Evolutionary conservation across 1,284 basidiomycete genomes (phyloP).

Genomic region (Cryptococcus sp.): DNA sequence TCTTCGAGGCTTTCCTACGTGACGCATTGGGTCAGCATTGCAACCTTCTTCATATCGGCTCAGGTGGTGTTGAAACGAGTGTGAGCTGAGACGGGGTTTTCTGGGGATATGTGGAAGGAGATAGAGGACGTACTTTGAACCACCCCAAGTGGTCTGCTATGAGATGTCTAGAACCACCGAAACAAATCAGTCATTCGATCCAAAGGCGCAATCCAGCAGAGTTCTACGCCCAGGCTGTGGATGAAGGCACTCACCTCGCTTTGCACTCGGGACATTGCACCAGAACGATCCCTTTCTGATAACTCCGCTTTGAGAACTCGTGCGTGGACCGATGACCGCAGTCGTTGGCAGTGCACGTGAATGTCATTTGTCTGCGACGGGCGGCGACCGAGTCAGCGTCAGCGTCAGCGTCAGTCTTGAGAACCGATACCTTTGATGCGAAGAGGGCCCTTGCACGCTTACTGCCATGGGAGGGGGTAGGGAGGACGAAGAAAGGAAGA

Average conservation of each 20-base stretch:
- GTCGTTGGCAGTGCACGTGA: slow-evolving; percentile 79
- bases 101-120: neutral
- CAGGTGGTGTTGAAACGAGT: neutral
- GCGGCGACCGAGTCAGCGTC: neutral
- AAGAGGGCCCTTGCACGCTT: no score
- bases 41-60: neutral
- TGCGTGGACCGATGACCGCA: slow-evolving; percentile 85
- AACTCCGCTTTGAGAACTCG: slow-evolving; percentile 80
- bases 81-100: neutral
- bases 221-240: no score
- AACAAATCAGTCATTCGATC: neutral
- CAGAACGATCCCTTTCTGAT: slow-evolving; percentile 85
- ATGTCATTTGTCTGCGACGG: slow-evolving; percentile 63
- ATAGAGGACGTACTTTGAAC: slow-evolving; percentile 61
- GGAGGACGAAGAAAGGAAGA: no score
- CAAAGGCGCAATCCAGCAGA: neutral
- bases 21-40: slow-evolving; percentile 25
- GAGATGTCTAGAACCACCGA: slow-evolving; percentile 62
- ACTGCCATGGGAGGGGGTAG: no score
- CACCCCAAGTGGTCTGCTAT: slow-evolving; percentile 91
- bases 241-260: slow-evolving; percentile 64
- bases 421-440: no score
- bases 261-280: slow-evolving; percentile 90
- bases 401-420: no score
- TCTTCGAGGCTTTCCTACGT: slow-evolving; percentile 60